phyloP scores from a whole-genome alignment of 2,329 filamentous ascomycete genomes.

The Cladophialophora psammophila region DNA sequence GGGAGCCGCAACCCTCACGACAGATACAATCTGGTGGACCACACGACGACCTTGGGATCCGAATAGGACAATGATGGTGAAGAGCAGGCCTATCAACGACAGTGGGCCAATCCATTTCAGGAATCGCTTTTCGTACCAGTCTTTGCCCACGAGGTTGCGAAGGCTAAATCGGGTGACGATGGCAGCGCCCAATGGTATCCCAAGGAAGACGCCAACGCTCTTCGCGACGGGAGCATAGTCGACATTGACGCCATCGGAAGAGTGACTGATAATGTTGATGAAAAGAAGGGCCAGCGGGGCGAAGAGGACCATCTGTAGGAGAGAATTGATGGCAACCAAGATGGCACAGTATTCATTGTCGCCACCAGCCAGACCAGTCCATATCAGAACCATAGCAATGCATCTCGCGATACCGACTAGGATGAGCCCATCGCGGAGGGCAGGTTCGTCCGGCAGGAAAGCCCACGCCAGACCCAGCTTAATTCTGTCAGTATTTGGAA shows the following conservation, averaged over 20 bases:
- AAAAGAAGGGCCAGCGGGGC: constrained; percentile 74
- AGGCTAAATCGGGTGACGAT: constrained; percentile 75
- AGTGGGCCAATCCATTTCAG: constrained; percentile 73
- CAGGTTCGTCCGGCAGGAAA: constrained; percentile 60
- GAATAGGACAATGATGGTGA: constrained; percentile 86
- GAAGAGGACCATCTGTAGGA: constrained; percentile 77
- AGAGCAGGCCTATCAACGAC: constrained; percentile 82
- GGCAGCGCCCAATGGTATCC: constrained; percentile 81
- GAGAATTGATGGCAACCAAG: constrained; percentile 76
- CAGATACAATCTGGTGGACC: constrained; percentile 82
- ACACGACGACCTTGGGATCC: constrained; percentile 79
- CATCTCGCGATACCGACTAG: constrained; percentile 85
- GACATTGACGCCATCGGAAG: constrained; percentile 48
- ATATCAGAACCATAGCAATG: constrained; percentile 85
- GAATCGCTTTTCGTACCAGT: constrained; percentile 73
- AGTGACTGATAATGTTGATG: constrained; percentile 70
- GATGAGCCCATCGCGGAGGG: constrained; percentile 70
- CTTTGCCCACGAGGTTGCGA: constrained; percentile 59
- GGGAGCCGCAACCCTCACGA: constrained; percentile 80
- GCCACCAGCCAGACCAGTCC: constrained; percentile 78
- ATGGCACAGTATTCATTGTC: constrained; percentile 84
- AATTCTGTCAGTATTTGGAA: constrained; percentile 3
- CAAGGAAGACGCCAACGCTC: constrained; percentile 83
- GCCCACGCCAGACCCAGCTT: constrained; percentile 61
- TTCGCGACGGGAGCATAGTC: constrained; percentile 74